Evolutionary conservation across 768 basidiomycete genomes (phyloP).

Genomic region (Trametes cingulata): DNA sequence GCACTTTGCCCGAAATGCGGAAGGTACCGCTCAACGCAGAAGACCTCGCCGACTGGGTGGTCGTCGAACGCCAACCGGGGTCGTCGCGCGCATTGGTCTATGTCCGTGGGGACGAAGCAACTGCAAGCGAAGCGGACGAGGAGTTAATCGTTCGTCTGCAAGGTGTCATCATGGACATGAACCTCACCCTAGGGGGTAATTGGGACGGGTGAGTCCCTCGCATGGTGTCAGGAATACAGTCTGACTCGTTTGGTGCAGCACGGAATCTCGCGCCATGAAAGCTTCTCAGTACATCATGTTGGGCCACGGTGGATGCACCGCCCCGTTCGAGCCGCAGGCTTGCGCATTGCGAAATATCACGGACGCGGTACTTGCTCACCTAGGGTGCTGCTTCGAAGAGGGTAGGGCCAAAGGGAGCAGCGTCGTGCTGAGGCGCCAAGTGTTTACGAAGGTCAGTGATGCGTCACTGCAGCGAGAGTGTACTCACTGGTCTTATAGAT

Average conservation of each 20-base stretch:
- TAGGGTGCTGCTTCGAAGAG: not conserved
- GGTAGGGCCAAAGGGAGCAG: not conserved
- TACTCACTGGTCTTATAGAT: too few relatives aligned
- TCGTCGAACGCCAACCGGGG: not conserved
- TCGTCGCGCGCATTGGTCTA: not conserved
- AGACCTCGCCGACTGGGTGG: not conserved
- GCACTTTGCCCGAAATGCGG: not conserved
- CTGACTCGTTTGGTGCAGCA: not conserved
- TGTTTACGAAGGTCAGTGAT: not conserved
- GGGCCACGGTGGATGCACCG: not conserved
- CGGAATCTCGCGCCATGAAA: not conserved
- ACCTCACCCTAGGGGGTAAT: not conserved
- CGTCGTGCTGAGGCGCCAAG: not conserved
- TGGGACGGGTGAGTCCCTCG: not conserved
- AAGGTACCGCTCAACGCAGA: not conserved
- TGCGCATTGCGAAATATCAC: not conserved
- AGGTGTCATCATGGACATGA: not conserved
- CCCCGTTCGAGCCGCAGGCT: not conserved
- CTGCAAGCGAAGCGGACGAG: not conserved
- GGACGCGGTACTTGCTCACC: not conserved
- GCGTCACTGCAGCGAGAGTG: not conserved
- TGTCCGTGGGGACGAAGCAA: not conserved
- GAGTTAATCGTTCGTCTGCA: not conserved
- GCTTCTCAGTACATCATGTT: not conserved
- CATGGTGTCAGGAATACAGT: not conserved